phyloP scores from a whole-genome alignment of 371 early-diverging fungal species.

The Scutellospora calospora region DNA sequence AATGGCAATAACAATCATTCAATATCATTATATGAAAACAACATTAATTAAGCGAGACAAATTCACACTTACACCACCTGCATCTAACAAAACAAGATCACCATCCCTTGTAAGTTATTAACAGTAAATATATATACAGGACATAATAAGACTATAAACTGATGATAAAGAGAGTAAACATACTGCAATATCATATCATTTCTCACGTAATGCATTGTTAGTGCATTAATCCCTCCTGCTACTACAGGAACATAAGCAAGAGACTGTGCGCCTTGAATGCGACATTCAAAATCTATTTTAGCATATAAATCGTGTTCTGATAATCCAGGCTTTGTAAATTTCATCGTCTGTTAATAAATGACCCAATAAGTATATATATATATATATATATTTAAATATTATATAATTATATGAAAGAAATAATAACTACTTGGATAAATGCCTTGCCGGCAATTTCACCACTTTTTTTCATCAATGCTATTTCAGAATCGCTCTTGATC shows the following conservation, averaged over 20 bases:
- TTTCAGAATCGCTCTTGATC: slow-evolving; percentile 80
- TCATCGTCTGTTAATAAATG: slow-evolving; percentile 61
- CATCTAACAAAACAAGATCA: slow-evolving; percentile 90
- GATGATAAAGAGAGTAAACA: not conserved
- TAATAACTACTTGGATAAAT: slow-evolving; percentile 66
- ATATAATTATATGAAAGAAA: not conserved
- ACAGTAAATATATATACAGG: no score
- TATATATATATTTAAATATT: not conserved
- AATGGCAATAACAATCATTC: not conserved
- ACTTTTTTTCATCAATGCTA: slow-evolving; percentile 80
- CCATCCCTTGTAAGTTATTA: slow-evolving; percentile 64
- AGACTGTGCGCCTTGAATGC: slow-evolving; percentile 75
- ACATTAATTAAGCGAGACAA: no score
- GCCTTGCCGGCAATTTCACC: slow-evolving; percentile 82
- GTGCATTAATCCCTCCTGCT: slow-evolving; percentile 90
- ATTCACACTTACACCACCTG: slow-evolving; percentile 74
- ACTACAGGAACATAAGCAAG: slow-evolving; percentile 97
- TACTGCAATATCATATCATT: slow-evolving; percentile 79
- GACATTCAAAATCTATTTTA: slow-evolving; percentile 78
- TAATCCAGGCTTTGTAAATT: slow-evolving; percentile 71
- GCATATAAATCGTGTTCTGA: slow-evolving; percentile 84
- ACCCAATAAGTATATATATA: slow-evolving; percentile 13
- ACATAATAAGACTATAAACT: not conserved
- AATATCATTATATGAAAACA: not conserved
- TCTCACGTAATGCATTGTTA: slow-evolving; percentile 93